Conservation (phyloP, 306 rosid species). For the Prunus mume region DNA sequence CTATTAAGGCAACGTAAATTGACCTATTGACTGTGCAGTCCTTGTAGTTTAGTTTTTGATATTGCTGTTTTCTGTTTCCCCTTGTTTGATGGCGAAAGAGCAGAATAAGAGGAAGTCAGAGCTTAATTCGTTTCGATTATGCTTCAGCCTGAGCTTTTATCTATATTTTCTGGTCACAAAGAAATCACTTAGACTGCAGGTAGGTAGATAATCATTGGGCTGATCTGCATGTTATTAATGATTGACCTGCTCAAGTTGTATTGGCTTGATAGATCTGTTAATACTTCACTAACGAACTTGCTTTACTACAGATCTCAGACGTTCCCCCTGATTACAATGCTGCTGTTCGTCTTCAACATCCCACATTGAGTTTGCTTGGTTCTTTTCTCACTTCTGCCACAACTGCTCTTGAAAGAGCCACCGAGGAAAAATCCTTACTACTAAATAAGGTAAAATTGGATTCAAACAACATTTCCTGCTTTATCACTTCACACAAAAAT, state of each 20-base stretch:
- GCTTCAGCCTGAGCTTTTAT: slow-evolving; percentile 87
- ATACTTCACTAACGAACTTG: slow-evolving; percentile 17
- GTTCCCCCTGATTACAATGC: slow-evolving; percentile 44
- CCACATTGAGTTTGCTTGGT: slow-evolving; percentile 65
- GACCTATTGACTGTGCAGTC: background rate
- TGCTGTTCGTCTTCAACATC: slow-evolving; percentile 61
- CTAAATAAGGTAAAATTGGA: slow-evolving; percentile 62
- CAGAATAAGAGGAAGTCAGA: slow-evolving; percentile 81
- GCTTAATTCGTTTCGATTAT: slow-evolving; percentile 58
- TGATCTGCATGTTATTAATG: background rate
- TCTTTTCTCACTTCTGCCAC: slow-evolving; percentile 65
- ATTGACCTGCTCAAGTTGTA: background rate
- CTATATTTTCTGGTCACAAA: slow-evolving; percentile 79
- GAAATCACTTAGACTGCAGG: slow-evolving; percentile 87
- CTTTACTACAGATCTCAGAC: slow-evolving; percentile 52
- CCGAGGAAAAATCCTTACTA: slow-evolving; percentile 75
- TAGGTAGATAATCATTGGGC: slow-evolving; percentile 27
- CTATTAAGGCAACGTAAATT: background rate
- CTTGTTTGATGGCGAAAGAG: slow-evolving; percentile 18
- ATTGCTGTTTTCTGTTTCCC: background rate
- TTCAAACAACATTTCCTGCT: slow-evolving; percentile 1
- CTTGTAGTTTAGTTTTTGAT: background rate
- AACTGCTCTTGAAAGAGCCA: slow-evolving; percentile 77
- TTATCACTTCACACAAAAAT: background rate
- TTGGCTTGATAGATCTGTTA: background rate